These are phyloP conservation scores for Vachellia collinsii DNA, from an alignment of 306 rosid genomes.

Conservation along the genomic window DNA sequence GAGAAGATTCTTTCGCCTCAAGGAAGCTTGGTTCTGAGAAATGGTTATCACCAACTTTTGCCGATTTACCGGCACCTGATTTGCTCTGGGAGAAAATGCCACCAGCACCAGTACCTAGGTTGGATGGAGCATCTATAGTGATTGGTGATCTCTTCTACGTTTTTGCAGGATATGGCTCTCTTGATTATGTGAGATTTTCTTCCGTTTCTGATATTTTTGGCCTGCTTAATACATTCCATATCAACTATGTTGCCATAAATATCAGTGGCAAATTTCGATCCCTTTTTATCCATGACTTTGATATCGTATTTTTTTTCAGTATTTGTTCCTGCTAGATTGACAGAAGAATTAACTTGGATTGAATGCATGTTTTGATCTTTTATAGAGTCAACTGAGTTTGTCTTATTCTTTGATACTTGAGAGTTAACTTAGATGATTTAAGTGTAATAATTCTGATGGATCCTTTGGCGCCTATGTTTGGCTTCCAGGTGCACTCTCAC, in stretches of 20 bases:
- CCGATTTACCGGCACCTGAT: slow-evolving; percentile 82
- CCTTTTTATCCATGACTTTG: background rate
- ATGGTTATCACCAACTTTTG: slow-evolving; percentile 61
- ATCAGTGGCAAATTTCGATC: slow-evolving; percentile 4
- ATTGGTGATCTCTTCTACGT: slow-evolving; percentile 68
- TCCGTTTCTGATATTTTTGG: background rate
- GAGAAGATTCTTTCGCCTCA: slow-evolving; percentile 19
- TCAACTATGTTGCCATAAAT: background rate
- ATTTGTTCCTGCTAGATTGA: background rate
- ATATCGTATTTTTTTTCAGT: background rate
- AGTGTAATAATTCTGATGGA: slow-evolving; percentile 7
- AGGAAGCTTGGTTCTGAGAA: slow-evolving; percentile 41
- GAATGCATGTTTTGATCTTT: background rate
- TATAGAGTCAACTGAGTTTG: background rate
- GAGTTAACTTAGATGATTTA: background rate
- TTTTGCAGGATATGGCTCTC: slow-evolving; percentile 74
- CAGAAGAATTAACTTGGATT: background rate
- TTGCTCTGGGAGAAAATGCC: slow-evolving; percentile 82
- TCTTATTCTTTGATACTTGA: background rate
- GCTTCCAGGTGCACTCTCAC: slow-evolving; percentile 81
- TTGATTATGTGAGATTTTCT: slow-evolving; percentile 63
- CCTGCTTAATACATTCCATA: background rate
- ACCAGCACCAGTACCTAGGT: slow-evolving; percentile 84
- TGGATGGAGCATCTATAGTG: slow-evolving; percentile 83
- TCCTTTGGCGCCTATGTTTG: slow-evolving; percentile 1